Conservation (phyloP, 2,329 filamentous ascomycete genomes). For the Trichoderma atroviride region DNA sequence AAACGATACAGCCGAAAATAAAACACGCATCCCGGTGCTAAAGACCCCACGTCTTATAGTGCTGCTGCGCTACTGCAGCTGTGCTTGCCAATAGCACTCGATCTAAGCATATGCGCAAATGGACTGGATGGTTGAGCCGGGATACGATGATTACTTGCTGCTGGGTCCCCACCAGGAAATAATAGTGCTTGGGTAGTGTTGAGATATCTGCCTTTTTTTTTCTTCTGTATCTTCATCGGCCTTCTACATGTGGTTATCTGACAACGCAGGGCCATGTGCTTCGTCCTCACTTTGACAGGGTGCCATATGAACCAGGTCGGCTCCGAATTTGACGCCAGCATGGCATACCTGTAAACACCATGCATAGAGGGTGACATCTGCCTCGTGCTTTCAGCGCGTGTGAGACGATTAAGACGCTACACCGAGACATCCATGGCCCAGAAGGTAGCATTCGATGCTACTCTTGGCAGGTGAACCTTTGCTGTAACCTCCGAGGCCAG, state of each 20-base stretch:
- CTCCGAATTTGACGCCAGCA: neutral
- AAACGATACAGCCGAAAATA: neutral
- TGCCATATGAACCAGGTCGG: neutral
- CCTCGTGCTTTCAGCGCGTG: neutral
- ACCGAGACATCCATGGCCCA: neutral
- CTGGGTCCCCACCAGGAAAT: neutral
- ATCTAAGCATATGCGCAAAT: neutral
- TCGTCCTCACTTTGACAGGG: neutral
- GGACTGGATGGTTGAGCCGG: neutral
- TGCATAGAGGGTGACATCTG: neutral
- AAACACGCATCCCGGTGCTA: neutral
- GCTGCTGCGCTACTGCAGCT: constrained; percentile 13
- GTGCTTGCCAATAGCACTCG: neutral
- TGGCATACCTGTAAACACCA: neutral
- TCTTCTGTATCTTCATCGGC: neutral
- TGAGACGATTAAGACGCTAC: neutral
- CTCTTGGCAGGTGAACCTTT: neutral
- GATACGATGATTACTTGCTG: neutral
- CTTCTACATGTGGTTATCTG: constrained; percentile 5
- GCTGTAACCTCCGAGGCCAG: neutral
- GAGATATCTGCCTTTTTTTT: neutral
- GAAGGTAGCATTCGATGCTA: neutral
- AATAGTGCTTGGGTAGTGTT: neutral
- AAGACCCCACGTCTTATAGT: neutral
- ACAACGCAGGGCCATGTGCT: neutral